Base-by-base conservation (phyloP, 2,329 filamentous ascomycete genomes). In the Cytospora paraplurivora region DNA sequence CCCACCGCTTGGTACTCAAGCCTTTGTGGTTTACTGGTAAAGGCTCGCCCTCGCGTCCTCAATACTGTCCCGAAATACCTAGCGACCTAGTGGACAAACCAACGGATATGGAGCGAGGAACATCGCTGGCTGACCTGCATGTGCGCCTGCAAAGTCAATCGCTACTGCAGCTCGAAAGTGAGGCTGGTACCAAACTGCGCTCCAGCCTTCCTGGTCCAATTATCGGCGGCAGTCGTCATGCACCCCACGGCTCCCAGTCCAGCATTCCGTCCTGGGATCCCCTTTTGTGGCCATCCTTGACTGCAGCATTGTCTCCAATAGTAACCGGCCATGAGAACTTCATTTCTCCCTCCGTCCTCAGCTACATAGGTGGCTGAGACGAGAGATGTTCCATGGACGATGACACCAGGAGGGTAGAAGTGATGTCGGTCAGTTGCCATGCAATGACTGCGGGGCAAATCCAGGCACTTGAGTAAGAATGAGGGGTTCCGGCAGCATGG, bases 81-180 rank as follows among this genome's bases (percentile, higher is more conserved):
- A 62, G 65, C 62, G 65, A 47, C 55, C 55, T 56, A 56, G 54
- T 49, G 62, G 49, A 44, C 44, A 61, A 41, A 49, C 56, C 63
- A 57, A 61, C 47, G 50, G 61, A 55, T 57, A 58, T 53, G 52
- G 52, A 58, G 56, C 56, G 51, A 56, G 47, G 51, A 33, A 53
- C 59, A 62, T 56, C 19, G 51, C 56, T 59, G 56, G 59, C 63
- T 65, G 49, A 60, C 65, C 56, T 65, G 59, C 59, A 63, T 62
- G 59, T 32, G 38, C 38, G 34, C 19, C 60, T 66, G 61, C 56
- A 63, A 21, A 61, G 61, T 59, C 41, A 52, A 33, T 65, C 62
- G 63, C 62, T 67, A 60, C 62, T 68, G 64, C 66, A 66, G 62
- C 44, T 57, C 57, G 27, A 66, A 64, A 66, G 65, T 67, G 67